Evolutionary conservation across 2,329 filamentous ascomycete species (phyloP).

Genomic region (Shiraia sp.): DNA sequence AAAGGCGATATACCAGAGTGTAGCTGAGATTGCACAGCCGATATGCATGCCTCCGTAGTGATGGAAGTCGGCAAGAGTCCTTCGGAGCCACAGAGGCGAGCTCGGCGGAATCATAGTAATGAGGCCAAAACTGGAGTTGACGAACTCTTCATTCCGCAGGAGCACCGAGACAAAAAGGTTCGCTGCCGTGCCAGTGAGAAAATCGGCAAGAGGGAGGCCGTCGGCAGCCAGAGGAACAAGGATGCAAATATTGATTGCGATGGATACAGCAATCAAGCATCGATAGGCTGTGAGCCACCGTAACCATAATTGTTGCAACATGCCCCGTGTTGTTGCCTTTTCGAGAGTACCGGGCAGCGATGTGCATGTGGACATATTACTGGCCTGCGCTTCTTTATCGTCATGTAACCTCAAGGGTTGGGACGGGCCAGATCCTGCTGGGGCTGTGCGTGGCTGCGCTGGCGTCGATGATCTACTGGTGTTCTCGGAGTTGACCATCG

Average conservation of each 20-base stretch:
- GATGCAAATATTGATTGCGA: constrained; percentile 11
- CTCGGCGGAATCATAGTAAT: constrained; percentile 32
- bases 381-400: not conserved
- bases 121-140: constrained; percentile 34
- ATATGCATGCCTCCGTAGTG: constrained; percentile 42
- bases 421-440: too few species aligned
- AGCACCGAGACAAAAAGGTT: constrained; percentile 41
- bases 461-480: too few species aligned
- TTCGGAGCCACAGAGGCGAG: constrained; percentile 29
- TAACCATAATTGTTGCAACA: constrained; percentile 5
- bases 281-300: constrained; percentile 25
- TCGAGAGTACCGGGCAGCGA: not conserved
- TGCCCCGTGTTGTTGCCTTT: not conserved
- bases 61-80: constrained; percentile 31
- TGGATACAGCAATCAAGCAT: constrained; percentile 11
- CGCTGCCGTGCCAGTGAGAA: constrained; percentile 33
- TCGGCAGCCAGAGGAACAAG: not conserved
- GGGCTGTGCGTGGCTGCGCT: too few species aligned
- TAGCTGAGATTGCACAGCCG: constrained; percentile 34
- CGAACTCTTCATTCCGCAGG: constrained; percentile 38
- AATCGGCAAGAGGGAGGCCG: not conserved
- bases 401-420: too few species aligned
- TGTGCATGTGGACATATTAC: not conserved
- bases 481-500: too few species aligned
- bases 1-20: constrained; percentile 52